A percentile compares a stretch with the other conserved stretches of the same genome.
These are phyloP conservation scores for Penicillium hordei DNA, from an alignment of 2,329 filamentous ascomycete genomes.

Conservation along the genomic window DNA sequence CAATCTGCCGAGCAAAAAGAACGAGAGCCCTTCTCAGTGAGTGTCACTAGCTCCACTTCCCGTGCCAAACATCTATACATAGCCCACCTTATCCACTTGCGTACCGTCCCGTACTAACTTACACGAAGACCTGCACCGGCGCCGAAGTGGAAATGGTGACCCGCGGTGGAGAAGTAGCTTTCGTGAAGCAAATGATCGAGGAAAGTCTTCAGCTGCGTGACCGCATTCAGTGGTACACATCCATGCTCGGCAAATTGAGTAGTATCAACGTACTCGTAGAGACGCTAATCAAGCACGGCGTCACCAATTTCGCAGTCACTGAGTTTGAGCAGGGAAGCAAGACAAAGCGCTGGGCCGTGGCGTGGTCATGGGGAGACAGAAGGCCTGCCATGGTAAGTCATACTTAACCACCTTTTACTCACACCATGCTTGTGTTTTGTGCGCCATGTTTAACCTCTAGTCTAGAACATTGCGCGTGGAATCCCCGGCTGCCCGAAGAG, in stretches of 20 bases:
- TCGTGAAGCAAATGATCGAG: slow-evolving; percentile 68
- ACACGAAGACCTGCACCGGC: slow-evolving; percentile 61
- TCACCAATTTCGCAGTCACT: slow-evolving; percentile 75
- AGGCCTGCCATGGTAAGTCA: slow-evolving; percentile 58
- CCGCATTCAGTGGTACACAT: slow-evolving; percentile 80
- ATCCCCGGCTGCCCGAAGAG: slow-evolving; percentile 51
- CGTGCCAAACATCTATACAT: neutral
- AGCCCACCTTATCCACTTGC: neutral
- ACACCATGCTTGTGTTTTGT: neutral
- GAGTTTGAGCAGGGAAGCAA: slow-evolving; percentile 74
- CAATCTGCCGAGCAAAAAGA: slow-evolving; percentile 65
- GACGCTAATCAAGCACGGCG: slow-evolving; percentile 58
- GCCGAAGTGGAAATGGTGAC: slow-evolving; percentile 83
- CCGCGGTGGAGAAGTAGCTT: slow-evolving; percentile 71
- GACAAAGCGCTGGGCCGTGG: slow-evolving; percentile 83
- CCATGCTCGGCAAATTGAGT: slow-evolving; percentile 84
- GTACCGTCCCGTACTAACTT: neutral
- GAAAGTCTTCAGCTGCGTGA: slow-evolving; percentile 64
- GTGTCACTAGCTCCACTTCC: slow-evolving; percentile 26
- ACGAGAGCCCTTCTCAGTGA: slow-evolving; percentile 66
- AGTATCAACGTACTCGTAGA: slow-evolving; percentile 62
- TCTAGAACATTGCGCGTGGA: slow-evolving; percentile 36
- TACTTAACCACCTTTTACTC: neutral
- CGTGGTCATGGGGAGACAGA: slow-evolving; percentile 74
- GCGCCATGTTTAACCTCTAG: neutral